phyloP scores from a whole-genome alignment of 83 land plant species.

The Diphasiastrum complanatum region DNA sequence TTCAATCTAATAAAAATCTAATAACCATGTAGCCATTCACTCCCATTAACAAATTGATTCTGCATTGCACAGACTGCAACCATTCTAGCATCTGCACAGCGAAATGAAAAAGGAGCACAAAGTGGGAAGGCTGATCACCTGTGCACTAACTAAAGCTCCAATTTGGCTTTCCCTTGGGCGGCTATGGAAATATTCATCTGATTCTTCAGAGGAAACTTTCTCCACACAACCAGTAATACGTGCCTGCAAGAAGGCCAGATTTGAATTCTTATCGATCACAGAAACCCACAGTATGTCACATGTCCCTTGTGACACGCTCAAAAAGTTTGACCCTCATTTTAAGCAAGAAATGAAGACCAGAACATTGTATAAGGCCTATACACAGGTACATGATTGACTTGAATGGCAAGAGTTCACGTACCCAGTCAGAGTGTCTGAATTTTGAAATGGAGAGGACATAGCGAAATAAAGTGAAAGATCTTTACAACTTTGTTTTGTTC shows the following conservation, averaged over 20 bases:
- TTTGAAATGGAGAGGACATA: too few relatives aligned
- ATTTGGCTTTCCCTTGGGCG: constrained; percentile 94
- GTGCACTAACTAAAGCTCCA: constrained; percentile 89
- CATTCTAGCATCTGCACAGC: neutral
- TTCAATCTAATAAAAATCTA: neutral
- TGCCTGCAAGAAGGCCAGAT: constrained; percentile 41
- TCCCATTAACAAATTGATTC: neutral
- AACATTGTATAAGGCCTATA: too few relatives aligned
- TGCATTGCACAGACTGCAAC: neutral
- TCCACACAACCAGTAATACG: constrained; percentile 80
- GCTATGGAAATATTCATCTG: constrained; percentile 91
- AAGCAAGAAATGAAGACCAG: neutral
- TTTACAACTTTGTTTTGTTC: too few relatives aligned
- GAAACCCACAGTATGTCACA: too few relatives aligned
- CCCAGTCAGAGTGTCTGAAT: too few relatives aligned
- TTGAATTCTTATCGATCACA: too few relatives aligned
- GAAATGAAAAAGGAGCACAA: neutral
- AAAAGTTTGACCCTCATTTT: neutral
- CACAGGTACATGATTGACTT: too few relatives aligned
- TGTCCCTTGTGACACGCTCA: too few relatives aligned
- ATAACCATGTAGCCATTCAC: neutral
- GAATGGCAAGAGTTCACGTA: too few relatives aligned
- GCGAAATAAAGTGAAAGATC: too few relatives aligned
- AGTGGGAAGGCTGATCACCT: constrained; percentile 38
- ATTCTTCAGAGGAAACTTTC: constrained; percentile 81